phyloP scores from a whole-genome alignment of 2,329 filamentous ascomycete species.

The Talaromyces atroroseus region DNA sequence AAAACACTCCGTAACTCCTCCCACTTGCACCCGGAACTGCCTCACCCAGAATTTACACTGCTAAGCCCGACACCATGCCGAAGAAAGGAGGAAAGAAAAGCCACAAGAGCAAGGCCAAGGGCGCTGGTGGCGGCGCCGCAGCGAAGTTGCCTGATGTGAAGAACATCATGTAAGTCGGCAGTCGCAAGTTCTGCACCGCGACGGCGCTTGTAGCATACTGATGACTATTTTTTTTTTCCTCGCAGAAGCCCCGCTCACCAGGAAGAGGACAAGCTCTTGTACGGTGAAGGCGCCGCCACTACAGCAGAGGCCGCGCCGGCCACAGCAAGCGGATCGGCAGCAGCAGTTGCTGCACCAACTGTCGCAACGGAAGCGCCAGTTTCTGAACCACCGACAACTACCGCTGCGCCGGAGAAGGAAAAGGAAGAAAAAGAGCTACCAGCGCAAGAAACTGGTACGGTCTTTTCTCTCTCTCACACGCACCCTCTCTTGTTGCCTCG shows the following conservation, averaged over 20 bases:
- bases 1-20: not conserved
- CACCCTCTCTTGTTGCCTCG: not conserved
- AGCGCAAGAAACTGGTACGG: conserved; percentile 9
- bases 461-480: not conserved
- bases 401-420: not conserved
- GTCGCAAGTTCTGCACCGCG: not conserved
- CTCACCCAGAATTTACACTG: not conserved
- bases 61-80: conserved; percentile 4
- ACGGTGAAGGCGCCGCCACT: conserved; percentile 1
- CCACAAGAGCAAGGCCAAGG: conserved; percentile 9
- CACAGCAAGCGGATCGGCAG: conserved; percentile 4
- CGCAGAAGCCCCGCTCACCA: conserved; percentile 7
- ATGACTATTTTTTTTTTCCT: not conserved
- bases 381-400: not conserved
- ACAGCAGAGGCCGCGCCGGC: not conserved
- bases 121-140: conserved; percentile 4
- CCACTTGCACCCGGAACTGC: not conserved
- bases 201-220: not conserved
- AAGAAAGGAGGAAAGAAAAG: conserved; percentile 15
- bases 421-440: not conserved
- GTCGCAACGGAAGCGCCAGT: not conserved
- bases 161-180: conserved; percentile 10
- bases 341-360: not conserved
- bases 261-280: conserved; percentile 9
- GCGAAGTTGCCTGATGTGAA: conserved; percentile 11